Evolutionary conservation across 306 rosid species (phyloP).

Genomic region (Citrullus amarus): DNA sequence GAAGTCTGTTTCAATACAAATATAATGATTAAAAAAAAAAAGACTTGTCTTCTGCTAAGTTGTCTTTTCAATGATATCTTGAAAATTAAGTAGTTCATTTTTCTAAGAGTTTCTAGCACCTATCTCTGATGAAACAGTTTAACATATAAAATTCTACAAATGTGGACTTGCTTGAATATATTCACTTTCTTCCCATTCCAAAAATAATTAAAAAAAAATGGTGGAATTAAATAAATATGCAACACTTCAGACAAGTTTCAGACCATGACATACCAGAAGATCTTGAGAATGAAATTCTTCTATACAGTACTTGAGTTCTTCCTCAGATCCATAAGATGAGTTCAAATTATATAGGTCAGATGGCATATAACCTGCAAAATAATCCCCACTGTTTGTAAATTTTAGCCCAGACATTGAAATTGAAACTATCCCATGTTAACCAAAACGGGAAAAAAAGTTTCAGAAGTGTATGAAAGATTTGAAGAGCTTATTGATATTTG

Average conservation of each 20-base stretch:
- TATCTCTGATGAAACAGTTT: background rate
- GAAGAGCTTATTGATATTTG: background rate
- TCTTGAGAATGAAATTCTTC: constrained; percentile 60
- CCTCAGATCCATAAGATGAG: constrained; percentile 59
- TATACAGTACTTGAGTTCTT: constrained; percentile 58
- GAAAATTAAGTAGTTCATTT: background rate
- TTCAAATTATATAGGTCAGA: constrained; percentile 75
- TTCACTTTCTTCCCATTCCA: background rate
- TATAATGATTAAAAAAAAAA: background rate
- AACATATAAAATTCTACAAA: background rate
- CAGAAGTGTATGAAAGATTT: background rate
- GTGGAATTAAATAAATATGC: background rate
- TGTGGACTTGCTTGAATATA: background rate
- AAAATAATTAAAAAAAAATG: background rate
- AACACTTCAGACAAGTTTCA: background rate
- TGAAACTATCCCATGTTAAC: background rate
- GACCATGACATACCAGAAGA: constrained; percentile 40
- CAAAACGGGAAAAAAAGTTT: background rate
- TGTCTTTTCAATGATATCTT: background rate
- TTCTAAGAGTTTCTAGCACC: background rate
- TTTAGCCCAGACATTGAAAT: background rate
- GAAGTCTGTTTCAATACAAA: too few species aligned
- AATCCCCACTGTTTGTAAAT: constrained; percentile 14
- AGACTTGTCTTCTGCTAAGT: background rate
- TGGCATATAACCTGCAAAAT: constrained; percentile 69